Conservation (phyloP, 495 filamentous ascomycete species). For the Chaetomidium leptoderma region DNA sequence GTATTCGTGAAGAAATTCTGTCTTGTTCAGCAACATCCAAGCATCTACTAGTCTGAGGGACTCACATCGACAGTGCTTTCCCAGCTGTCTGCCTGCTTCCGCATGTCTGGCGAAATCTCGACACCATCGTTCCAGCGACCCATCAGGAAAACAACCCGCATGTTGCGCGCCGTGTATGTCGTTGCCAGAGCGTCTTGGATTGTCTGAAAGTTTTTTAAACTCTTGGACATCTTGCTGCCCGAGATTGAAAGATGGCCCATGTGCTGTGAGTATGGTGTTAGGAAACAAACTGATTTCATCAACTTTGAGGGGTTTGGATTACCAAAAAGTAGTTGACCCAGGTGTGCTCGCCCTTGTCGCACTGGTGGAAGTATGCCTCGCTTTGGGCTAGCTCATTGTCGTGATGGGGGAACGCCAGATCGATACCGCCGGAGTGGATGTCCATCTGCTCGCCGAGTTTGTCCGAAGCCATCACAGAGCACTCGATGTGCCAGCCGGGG, state of each 20-base stretch:
- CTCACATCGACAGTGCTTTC: conserved; percentile 69
- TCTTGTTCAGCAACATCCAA: conserved; percentile 10
- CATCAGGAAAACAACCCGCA: conserved; percentile 84
- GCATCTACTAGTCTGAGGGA: conserved; percentile 1
- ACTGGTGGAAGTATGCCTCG: conserved; percentile 72
- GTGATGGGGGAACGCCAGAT: conserved; percentile 92
- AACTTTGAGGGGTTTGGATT: neutral
- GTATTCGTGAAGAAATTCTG: conserved; percentile 86
- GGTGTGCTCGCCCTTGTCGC: conserved; percentile 54
- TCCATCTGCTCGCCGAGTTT: conserved; percentile 79
- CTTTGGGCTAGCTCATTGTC: conserved; percentile 95
- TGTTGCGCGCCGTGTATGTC: conserved; percentile 72
- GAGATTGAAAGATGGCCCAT: conserved; percentile 87
- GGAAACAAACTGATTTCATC: neutral
- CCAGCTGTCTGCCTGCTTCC: conserved; percentile 68
- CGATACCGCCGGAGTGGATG: conserved; percentile 90
- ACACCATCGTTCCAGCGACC: conserved; percentile 86
- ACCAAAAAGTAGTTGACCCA: conserved; percentile 92
- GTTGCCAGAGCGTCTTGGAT: conserved; percentile 74
- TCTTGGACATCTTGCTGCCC: conserved; percentile 90
- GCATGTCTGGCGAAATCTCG: conserved; percentile 81
- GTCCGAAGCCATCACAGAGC: conserved; percentile 91
- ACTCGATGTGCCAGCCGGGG: conserved; percentile 98
- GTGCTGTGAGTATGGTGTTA: conserved; percentile 41
- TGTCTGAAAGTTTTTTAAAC: conserved; percentile 94